These are phyloP conservation scores for Lactuca sativa DNA, from an alignment of 129 eudicot species.

Conservation along the genomic window DNA sequence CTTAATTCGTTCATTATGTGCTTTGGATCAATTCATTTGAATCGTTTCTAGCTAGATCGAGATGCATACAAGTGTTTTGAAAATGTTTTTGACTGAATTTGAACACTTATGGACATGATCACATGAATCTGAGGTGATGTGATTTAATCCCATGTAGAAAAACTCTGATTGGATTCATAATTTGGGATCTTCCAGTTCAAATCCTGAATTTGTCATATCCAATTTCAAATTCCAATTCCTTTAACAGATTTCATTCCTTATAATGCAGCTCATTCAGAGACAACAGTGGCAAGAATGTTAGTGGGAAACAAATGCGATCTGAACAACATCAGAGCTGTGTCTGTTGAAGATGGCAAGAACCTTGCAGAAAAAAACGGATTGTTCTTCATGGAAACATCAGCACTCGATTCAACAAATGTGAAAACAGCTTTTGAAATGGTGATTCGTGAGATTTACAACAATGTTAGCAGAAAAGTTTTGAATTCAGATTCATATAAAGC, in stretches of 20 bases:
- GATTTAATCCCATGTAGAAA: neutral
- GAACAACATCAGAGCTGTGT: conserved; percentile 63
- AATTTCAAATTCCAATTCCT: neutral
- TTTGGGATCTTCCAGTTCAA: neutral
- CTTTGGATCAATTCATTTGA: conserved; percentile 8
- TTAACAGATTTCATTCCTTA: too few species aligned
- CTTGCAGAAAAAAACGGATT: conserved; percentile 77
- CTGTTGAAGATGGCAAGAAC: conserved; percentile 69
- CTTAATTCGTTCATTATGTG: neutral
- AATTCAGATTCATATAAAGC: conserved; percentile 85
- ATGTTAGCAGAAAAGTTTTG: conserved; percentile 75
- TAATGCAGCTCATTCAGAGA: conserved; percentile 82
- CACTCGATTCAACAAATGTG: conserved; percentile 80
- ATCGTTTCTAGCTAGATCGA: conserved; percentile 22
- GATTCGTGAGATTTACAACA: conserved; percentile 68
- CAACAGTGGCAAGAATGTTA: conserved; percentile 70
- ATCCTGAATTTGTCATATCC: neutral
- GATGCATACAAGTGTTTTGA: neutral
- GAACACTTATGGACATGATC: neutral
- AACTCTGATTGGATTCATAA: conserved; percentile 11
- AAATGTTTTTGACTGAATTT: neutral
- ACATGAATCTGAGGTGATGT: neutral
- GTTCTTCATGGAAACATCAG: conserved; percentile 90
- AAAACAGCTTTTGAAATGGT: conserved; percentile 73
- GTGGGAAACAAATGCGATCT: conserved; percentile 77